Evolutionary conservation across 345 rosid species (phyloP), one percentile per base, ranked within the genome.

Genomic region (Laguncularia racemosa): DNA sequence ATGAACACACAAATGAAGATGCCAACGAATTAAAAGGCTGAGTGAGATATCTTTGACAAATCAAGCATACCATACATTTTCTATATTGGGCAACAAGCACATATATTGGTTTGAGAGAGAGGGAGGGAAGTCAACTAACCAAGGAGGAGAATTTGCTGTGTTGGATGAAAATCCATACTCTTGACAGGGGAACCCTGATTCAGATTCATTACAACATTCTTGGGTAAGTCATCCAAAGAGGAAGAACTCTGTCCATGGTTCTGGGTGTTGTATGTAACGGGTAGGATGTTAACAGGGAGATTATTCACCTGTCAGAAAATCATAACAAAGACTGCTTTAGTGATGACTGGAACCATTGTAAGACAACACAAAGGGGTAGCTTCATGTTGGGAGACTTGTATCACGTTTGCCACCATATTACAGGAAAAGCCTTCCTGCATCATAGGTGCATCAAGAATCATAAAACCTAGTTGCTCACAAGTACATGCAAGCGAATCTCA

Each of bases 91-190:
- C 40, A 33, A 33, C 40, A 33, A 33, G 40, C 40, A 33, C 40
- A 33, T 33, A 33, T 7, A 9, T 33, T 33, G 40, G 40, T 33
- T 9, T 6, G 40, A 33, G 40, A 9, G 40, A 33, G 40, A 4
- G 40, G 40, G 40, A 33, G 40, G 40, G 46, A 33, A 46, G 58
- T 23, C 28, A 44, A 59, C 88, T 76, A 56, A 93, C 97, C 92
- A 16, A 90, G 84, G 61, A 90, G 92, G 50, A 86, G 64, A 67
- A 73, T 84, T 70, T 84, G 95, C 71, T 84, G 88, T 60, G 72
- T 51, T 0, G 95, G 95, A 71, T 90, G 95, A 66, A 90, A 90
- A 76, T 84, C 97, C 90, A 90, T 90, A 77, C 95, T 90, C 81
- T 67, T 84, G 56, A 78, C 88, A 58, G 83, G 70, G 59, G 92